Evolutionary conservation across 2,329 filamentous ascomycete species (phyloP), one percentile per base, ranked within the genome.

Genomic region (Epichloe typhina): DNA sequence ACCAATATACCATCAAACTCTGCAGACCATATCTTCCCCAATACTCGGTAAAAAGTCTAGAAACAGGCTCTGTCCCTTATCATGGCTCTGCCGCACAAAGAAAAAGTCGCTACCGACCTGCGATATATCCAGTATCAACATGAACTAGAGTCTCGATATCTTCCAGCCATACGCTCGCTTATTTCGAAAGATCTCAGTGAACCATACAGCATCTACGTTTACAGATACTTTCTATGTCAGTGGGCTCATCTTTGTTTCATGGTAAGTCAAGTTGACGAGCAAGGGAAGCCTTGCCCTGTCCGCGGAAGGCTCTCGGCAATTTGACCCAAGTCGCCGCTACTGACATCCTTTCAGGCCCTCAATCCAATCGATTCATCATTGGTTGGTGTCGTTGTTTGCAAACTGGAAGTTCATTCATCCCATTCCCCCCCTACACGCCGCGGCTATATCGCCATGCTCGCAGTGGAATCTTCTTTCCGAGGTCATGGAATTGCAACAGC

Each of bases 131-230:
- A 81, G 59, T 84, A 84, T 60, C 71, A 80, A 52, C 79, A 83
- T 62, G 65, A 66, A 9, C 69, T 83, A 19, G 81, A 84, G 60
- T 68, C 73, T 42, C 66, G 77, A 64, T 78, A 93, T 64, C 81
- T 98, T 41, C 82, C 89, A 37, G 82, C 88, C 41, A 96, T 98
- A 67, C 83, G 91, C 50, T 83, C 90, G 52, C 72, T 98, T 63
- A 98, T 98, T 62, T 93, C 90, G 43, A 95, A 91, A 62, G 93
- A 97, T 64, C 77, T 98, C 47, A 97, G 91, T 59, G 93, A 98
- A 67, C 93, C 93, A 1, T 98, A 98, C 67, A 97, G 91, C 69
- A 97, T 98, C 65, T 98, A 98, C 71, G 93, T 98, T 52, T 98
- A 97, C 68, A 83, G 93, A 35, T 98, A 98, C 67, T 98, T 98